Evolutionary conservation across 768 basidiomycete species (phyloP).

Genomic region (Russula sp.): DNA sequence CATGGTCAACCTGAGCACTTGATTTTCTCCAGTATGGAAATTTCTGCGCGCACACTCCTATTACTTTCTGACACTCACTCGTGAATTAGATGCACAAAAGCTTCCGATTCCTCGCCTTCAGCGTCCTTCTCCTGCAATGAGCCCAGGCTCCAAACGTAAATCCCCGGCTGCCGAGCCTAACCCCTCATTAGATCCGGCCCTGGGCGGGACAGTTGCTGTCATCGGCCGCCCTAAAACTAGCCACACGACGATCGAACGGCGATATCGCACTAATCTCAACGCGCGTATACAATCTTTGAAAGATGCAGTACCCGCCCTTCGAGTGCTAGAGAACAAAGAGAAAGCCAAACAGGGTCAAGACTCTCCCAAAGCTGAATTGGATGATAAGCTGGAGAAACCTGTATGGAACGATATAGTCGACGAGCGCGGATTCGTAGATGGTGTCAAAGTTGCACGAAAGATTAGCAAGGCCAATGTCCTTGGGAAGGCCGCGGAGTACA

Average conservation of each 20-base stretch:
- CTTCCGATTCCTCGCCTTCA: constrained; percentile 47
- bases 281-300: constrained; percentile 77
- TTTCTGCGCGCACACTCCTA: neutral
- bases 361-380: neutral
- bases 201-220: constrained; percentile 22
- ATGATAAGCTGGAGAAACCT: constrained; percentile 7
- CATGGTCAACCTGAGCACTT: constrained; percentile 30
- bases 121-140: constrained; percentile 35
- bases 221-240: constrained; percentile 66
- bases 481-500: constrained; percentile 88
- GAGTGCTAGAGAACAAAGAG: constrained; percentile 58
- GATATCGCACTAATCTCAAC: constrained; percentile 85
- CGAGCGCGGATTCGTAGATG: constrained; percentile 80
- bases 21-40: constrained; percentile 21
- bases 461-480: constrained; percentile 88
- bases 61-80: neutral
- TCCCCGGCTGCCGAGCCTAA: constrained; percentile 21
- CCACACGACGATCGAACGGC: constrained; percentile 83
- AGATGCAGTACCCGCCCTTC: constrained; percentile 75
- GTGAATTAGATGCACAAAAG: constrained; percentile 28
- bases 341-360: constrained; percentile 26
- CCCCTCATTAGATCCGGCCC: constrained; percentile 16
- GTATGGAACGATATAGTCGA: constrained; percentile 52
- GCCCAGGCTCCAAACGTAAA: constrained; percentile 15
- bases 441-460: constrained; percentile 87